A percentile compares a stretch with the other conserved stretches of the same genome.
These are phyloP conservation scores for Alternaria gansuensis DNA, from an alignment of 2,329 filamentous ascomycete genomes.

Conservation along the genomic window DNA sequence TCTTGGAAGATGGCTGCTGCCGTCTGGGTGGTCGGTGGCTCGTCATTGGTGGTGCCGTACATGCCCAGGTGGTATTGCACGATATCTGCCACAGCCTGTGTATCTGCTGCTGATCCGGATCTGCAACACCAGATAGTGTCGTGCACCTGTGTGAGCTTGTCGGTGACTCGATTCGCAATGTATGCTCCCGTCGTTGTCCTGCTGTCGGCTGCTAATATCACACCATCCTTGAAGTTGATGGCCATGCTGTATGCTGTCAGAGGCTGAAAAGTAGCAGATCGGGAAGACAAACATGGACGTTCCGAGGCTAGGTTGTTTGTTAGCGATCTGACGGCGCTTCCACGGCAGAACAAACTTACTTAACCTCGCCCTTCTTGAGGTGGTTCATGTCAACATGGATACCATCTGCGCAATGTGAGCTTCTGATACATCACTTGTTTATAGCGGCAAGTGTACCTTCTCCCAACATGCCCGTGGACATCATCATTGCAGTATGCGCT, in stretches of 20 bases:
- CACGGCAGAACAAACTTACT: slow-evolving; percentile 68
- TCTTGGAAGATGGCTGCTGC: slow-evolving; percentile 97
- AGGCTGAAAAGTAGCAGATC: slow-evolving; percentile 28
- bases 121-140: slow-evolving; percentile 99
- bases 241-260: slow-evolving; percentile 76
- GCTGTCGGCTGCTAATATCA: slow-evolving; percentile 97
- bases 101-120: slow-evolving; percentile 96
- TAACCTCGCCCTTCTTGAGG: slow-evolving; percentile 98
- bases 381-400: slow-evolving; percentile 99
- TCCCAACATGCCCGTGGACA: slow-evolving; percentile 51
- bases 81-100: slow-evolving; percentile 96
- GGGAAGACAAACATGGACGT: slow-evolving; percentile 83
- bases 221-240: slow-evolving; percentile 97
- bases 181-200: slow-evolving; percentile 97
- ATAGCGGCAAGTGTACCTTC: slow-evolving; percentile 43
- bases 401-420: slow-evolving; percentile 74
- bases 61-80: slow-evolving; percentile 95
- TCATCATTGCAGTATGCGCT: slow-evolving; percentile 36
- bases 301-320: slow-evolving; percentile 71
- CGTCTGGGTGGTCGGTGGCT: slow-evolving; percentile 91
- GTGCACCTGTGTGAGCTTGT: slow-evolving; percentile 98
- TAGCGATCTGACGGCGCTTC: slow-evolving; percentile 5
- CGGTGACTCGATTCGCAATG: slow-evolving; percentile 98
- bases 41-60: slow-evolving; percentile 89
- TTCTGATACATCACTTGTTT: slow-evolving; percentile 19